A percentile compares a stretch with the other conserved stretches of the same genome.
Evolutionary conservation across 441 rosid genomes (phyloP).

Genomic region (Erodium moschatum): DNA sequence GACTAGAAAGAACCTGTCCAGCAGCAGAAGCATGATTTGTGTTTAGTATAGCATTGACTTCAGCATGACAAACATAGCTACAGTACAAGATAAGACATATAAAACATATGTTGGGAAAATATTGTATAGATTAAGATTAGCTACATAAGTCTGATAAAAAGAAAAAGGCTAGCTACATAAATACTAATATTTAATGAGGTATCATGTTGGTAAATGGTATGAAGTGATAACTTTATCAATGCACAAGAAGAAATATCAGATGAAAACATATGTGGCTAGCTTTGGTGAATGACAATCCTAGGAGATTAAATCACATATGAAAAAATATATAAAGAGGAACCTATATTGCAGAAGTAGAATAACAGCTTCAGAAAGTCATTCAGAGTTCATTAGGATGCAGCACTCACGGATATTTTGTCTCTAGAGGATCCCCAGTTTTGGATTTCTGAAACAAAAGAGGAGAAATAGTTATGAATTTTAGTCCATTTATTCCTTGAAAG

Average conservation of each 20-base stretch:
- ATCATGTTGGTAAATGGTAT: background rate
- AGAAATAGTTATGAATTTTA: background rate
- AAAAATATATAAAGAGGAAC: background rate
- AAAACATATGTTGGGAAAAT: background rate
- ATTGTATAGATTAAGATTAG: background rate
- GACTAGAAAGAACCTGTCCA: slow-evolving; percentile 50
- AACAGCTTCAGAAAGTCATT: slow-evolving; percentile 13
- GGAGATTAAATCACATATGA: slow-evolving; percentile 2
- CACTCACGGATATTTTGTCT: slow-evolving; percentile 84
- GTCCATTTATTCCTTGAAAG: slow-evolving; percentile 10
- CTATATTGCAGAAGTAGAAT: slow-evolving; percentile 10
- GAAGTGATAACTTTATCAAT: slow-evolving; percentile 12
- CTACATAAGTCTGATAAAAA: no score
- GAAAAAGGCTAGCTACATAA: background rate
- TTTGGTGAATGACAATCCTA: background rate
- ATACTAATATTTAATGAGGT: slow-evolving; percentile 7
- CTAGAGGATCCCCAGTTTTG: slow-evolving; percentile 57
- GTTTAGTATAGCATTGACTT: slow-evolving; percentile 89
- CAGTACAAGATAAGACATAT: slow-evolving; percentile 15
- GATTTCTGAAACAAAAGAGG: slow-evolving; percentile 52
- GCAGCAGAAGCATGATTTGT: slow-evolving; percentile 87
- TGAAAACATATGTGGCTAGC: background rate
- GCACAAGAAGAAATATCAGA: slow-evolving; percentile 13
- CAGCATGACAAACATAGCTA: slow-evolving; percentile 96
- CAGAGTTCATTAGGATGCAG: slow-evolving; percentile 10